Percentiles rank a stretch among this genome's conserved stretches.
Conservation (phyloP, 305 asterid genomes). For the Fraxinus xanthoxyloides region DNA sequence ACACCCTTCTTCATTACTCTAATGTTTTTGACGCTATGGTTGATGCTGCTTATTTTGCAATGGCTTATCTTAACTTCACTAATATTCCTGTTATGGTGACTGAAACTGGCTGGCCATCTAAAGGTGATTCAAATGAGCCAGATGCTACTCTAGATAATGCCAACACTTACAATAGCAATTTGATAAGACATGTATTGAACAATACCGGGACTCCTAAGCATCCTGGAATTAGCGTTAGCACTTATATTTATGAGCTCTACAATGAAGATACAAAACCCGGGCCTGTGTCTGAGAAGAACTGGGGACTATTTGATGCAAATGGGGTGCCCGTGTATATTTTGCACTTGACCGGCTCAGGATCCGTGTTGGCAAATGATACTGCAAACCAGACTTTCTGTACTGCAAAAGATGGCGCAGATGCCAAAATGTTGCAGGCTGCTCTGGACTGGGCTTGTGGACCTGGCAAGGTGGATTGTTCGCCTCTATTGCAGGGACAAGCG, state of each 20-base stretch:
- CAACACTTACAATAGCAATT: conserved; percentile 74
- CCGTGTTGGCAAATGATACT: conserved; percentile 65
- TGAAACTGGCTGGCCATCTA: conserved; percentile 89
- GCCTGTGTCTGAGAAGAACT: conserved; percentile 72
- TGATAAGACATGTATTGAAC: conserved; percentile 64
- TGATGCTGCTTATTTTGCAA: conserved; percentile 84
- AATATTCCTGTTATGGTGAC: conserved; percentile 72
- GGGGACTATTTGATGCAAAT: conserved; percentile 72
- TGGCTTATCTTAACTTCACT: conserved; percentile 70
- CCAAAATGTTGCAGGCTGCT: conserved; percentile 83
- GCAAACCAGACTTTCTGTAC: conserved; percentile 64
- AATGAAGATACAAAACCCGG: conserved; percentile 63
- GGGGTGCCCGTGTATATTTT: conserved; percentile 62
- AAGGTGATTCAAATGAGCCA: conserved; percentile 67
- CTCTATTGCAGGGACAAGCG: conserved; percentile 63
- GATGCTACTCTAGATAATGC: conserved; percentile 84
- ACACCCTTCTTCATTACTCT: conserved; percentile 73
- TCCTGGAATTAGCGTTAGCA: conserved; percentile 65
- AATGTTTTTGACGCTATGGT: conserved; percentile 82
- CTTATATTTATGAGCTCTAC: conserved; percentile 80
- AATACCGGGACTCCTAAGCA: conserved; percentile 80
- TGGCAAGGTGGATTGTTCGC: conserved; percentile 73
- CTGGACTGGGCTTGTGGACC: conserved; percentile 96
- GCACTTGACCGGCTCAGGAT: conserved; percentile 59
- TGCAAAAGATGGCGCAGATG: conserved; percentile 62